phyloP scores from a whole-genome alignment of 768 basidiomycete genomes.

The Mycena leptocephala region DNA sequence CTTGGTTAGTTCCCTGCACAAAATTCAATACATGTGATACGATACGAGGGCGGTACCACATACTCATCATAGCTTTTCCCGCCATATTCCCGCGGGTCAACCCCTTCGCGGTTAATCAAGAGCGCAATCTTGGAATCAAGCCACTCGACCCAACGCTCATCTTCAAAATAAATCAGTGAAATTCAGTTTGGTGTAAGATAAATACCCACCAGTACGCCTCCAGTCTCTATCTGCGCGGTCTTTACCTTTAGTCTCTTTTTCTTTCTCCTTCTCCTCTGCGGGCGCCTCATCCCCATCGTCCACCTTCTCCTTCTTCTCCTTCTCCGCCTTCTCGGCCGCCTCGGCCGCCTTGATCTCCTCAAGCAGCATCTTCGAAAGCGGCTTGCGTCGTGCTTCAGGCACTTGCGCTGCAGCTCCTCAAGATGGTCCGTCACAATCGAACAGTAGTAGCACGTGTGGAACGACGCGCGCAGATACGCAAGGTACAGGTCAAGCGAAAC shows the following conservation, averaged over 20 bases:
- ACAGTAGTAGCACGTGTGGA: slow-evolving; percentile 98
- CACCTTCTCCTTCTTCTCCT: slow-evolving; percentile 62
- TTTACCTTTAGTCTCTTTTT: slow-evolving; percentile 48
- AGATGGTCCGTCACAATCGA: slow-evolving; percentile 92
- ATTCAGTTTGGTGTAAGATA: background rate
- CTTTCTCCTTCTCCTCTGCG: slow-evolving; percentile 57
- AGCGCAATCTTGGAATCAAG: slow-evolving; percentile 90
- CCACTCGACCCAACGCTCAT: slow-evolving; percentile 92
- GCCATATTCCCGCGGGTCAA: slow-evolving; percentile 91
- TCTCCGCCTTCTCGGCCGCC: slow-evolving; percentile 67
- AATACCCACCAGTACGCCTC: slow-evolving; percentile 77
- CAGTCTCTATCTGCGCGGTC: slow-evolving; percentile 53
- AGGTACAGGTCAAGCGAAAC: slow-evolving; percentile 94
- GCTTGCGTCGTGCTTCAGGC: slow-evolving; percentile 93
- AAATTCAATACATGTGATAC: slow-evolving; percentile 11
- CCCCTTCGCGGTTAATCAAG: slow-evolving; percentile 81
- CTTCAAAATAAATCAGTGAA: slow-evolving; percentile 54
- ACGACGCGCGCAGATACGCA: slow-evolving; percentile 93
- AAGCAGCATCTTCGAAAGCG: slow-evolving; percentile 72
- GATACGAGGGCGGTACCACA: slow-evolving; percentile 27
- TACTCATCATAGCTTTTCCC: slow-evolving; percentile 94
- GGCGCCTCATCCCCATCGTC: slow-evolving; percentile 51
- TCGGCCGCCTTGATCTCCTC: slow-evolving; percentile 77
- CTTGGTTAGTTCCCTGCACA: slow-evolving; percentile 83
- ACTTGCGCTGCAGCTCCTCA: slow-evolving; percentile 96